These are phyloP conservation scores for Orbilia quercus DNA, from an alignment of 2,329 filamentous ascomycete species.

Conservation along the genomic window DNA sequence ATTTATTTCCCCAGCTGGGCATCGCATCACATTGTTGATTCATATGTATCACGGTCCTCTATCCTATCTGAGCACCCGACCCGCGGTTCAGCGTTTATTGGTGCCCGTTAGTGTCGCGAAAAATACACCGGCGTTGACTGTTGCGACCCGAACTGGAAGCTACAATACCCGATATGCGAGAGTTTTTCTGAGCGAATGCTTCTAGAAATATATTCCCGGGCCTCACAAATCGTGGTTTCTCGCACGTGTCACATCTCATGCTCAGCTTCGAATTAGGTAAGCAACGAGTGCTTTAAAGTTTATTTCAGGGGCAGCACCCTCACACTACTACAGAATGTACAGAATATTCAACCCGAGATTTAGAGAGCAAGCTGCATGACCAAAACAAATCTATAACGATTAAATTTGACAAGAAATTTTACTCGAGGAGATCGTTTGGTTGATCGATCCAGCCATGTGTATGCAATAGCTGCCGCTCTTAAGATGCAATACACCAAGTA, in stretches of 20 bases:
- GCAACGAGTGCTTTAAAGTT: too few species aligned
- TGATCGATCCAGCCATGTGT: constrained; percentile 20
- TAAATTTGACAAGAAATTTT: too few species aligned
- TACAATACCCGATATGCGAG: not conserved
- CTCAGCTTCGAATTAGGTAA: too few species aligned
- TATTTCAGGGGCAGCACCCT: too few species aligned
- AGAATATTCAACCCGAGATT: too few species aligned
- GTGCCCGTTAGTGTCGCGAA: not conserved
- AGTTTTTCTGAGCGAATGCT: too few species aligned
- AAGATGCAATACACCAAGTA: constrained; percentile 16
- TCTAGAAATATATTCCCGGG: constrained; percentile 2
- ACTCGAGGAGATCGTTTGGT: constrained; percentile 6
- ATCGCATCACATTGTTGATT: too few species aligned
- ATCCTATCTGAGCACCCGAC: constrained; percentile 13
- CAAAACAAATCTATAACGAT: too few species aligned
- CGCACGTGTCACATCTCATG: too few species aligned
- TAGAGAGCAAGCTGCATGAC: too few species aligned
- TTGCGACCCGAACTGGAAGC: constrained; percentile 35
- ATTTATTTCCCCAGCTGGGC: constrained; percentile 2
- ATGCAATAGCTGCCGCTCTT: constrained; percentile 47
- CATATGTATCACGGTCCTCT: not conserved
- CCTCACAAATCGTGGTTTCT: not conserved
- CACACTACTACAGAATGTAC: too few species aligned
- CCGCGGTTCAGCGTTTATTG: not conserved
- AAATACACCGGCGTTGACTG: constrained; percentile 18